phyloP scores from a whole-genome alignment of 345 rosid species.

The Eutrema japonicum region DNA sequence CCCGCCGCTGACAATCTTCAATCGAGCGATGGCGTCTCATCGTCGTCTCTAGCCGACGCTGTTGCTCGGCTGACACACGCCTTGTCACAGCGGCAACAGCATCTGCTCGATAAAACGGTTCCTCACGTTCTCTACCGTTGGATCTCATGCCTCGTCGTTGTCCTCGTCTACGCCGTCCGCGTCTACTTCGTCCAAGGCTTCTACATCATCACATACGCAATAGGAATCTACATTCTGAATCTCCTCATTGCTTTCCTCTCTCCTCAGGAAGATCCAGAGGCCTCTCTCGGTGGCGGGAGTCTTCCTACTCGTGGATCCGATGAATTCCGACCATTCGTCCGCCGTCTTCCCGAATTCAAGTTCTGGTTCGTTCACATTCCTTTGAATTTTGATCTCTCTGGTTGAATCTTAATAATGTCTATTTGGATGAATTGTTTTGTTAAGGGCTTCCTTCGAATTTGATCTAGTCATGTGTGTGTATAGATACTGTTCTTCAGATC shows the following conservation, averaged over 20 bases:
- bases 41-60: slow-evolving; percentile 46
- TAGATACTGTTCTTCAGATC: neutral
- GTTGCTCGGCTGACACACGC: slow-evolving; percentile 45
- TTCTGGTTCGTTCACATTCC: slow-evolving; percentile 55
- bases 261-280: slow-evolving; percentile 83
- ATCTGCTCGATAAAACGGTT: slow-evolving; percentile 66
- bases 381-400: neutral
- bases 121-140: slow-evolving; percentile 60
- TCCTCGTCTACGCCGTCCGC: slow-evolving; percentile 61
- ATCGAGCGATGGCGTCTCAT: slow-evolving; percentile 37
- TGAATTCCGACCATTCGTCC: slow-evolving; percentile 83
- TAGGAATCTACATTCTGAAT: slow-evolving; percentile 77
- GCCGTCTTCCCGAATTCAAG: slow-evolving; percentile 80
- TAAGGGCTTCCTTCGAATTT: neutral
- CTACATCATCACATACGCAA: slow-evolving; percentile 77
- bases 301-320: slow-evolving; percentile 81
- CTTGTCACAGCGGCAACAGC: slow-evolving; percentile 55
- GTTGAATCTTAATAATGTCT: neutral
- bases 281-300: slow-evolving; percentile 52
- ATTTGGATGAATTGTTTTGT: neutral
- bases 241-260: slow-evolving; percentile 78
- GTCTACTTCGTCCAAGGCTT: slow-evolving; percentile 78
- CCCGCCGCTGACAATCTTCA: neutral
- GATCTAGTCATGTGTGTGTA: neutral
- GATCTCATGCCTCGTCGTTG: slow-evolving; percentile 53